Percentiles rank a stretch among this genome's conserved stretches.
These are phyloP conservation scores for Alternaria sp. DNA, from an alignment of 2,329 filamentous ascomycete genomes.

Conservation along the genomic window DNA sequence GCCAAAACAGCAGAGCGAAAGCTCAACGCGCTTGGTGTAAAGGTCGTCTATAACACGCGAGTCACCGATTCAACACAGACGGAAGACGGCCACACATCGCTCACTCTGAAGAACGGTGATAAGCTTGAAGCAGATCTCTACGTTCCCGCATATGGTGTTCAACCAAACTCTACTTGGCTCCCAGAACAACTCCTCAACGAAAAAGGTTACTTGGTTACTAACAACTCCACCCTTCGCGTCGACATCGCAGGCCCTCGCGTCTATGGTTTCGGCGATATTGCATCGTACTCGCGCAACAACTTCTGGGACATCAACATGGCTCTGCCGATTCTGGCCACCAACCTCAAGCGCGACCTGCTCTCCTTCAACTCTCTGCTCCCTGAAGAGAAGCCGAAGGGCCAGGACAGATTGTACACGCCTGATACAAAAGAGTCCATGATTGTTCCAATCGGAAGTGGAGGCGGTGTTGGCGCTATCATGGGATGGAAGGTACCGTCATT, in stretches of 20 bases:
- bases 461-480: slow-evolving; percentile 49
- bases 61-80: slow-evolving; percentile 36
- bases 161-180: slow-evolving; percentile 63
- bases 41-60: slow-evolving; percentile 53
- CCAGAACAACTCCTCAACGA: slow-evolving; percentile 58
- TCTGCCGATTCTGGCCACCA: slow-evolving; percentile 54
- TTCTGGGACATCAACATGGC: slow-evolving; percentile 53
- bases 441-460: slow-evolving; percentile 44
- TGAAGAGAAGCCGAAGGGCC: slow-evolving; percentile 33
- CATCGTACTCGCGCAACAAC: slow-evolving; percentile 53
- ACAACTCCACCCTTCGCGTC: slow-evolving; percentile 57
- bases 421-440: slow-evolving; percentile 38
- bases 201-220: slow-evolving; percentile 59
- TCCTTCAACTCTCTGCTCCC: slow-evolving; percentile 32
- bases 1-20: slow-evolving; percentile 55
- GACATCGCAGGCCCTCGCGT: slow-evolving; percentile 56
- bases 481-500: slow-evolving; percentile 52
- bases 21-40: slow-evolving; percentile 59
- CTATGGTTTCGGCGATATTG: slow-evolving; percentile 60
- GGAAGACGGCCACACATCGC: slow-evolving; percentile 53
- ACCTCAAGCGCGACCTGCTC: slow-evolving; percentile 59
- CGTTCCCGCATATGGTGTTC: slow-evolving; percentile 62
- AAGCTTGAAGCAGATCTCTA: slow-evolving; percentile 61
- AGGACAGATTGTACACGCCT: slow-evolving; percentile 35
- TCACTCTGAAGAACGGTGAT: slow-evolving; percentile 54